These are phyloP conservation scores for Endoconidiophora polonica DNA, from an alignment of 2,329 filamentous ascomycete genomes.

Conservation along the genomic window DNA sequence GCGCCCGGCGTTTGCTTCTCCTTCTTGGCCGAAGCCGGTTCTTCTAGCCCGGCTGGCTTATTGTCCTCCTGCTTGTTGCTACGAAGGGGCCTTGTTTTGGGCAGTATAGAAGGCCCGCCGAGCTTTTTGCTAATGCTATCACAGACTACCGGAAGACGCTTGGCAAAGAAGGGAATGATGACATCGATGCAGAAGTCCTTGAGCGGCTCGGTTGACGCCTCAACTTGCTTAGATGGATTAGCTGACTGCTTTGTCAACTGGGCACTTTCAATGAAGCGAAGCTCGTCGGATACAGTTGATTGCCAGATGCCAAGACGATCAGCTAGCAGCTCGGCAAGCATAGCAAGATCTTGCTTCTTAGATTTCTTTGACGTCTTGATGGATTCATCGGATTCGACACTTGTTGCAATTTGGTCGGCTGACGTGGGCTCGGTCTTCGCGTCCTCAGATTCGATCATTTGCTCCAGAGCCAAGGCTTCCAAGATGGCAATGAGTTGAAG, in stretches of 20 bases:
- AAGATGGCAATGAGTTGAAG: slow-evolving; percentile 66
- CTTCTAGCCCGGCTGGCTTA: slow-evolving; percentile 22
- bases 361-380: slow-evolving; percentile 34
- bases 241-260: slow-evolving; percentile 22
- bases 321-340: slow-evolving; percentile 54
- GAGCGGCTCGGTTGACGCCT: slow-evolving; percentile 41
- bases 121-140: slow-evolving; percentile 57
- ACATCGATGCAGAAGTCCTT: slow-evolving; percentile 68
- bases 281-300: slow-evolving; percentile 48
- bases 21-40: slow-evolving; percentile 27
- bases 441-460: slow-evolving; percentile 27
- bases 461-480: slow-evolving; percentile 57
- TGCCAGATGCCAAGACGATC: slow-evolving; percentile 76
- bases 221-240: slow-evolving; percentile 24
- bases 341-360: slow-evolving; percentile 44
- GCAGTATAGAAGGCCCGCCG: slow-evolving; percentile 49
- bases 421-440: slow-evolving; percentile 20
- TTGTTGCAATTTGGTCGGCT: not conserved
- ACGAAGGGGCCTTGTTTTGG: not conserved
- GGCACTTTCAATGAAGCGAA: slow-evolving; percentile 32
- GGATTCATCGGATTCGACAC: slow-evolving; percentile 21
- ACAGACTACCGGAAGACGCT: slow-evolving; percentile 56
- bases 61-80: not conserved
- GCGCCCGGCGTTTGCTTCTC: slow-evolving; percentile 35
- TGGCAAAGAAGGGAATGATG: slow-evolving; percentile 64